A percentile compares a stretch with the other conserved stretches of the same genome.
These are phyloP conservation scores for Microdochium nivale DNA, from an alignment of 2,329 filamentous ascomycete species.

Conservation along the genomic window DNA sequence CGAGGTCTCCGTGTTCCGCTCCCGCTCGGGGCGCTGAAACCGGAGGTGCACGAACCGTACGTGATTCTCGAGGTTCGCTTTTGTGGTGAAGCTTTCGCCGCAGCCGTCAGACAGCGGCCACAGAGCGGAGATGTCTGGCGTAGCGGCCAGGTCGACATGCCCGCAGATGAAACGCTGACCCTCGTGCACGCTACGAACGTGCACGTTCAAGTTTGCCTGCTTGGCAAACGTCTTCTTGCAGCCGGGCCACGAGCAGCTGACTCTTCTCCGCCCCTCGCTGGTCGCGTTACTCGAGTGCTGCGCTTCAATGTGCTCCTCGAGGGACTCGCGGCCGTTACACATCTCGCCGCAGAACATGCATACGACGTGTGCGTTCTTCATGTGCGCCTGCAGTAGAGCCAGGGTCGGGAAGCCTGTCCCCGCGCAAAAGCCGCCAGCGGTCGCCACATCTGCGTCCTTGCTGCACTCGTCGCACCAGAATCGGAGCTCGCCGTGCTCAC, in stretches of 20 bases:
- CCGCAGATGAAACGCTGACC: constrained; percentile 75
- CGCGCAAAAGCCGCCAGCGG: constrained; percentile 26
- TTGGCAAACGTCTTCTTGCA: constrained; percentile 76
- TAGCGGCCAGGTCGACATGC: constrained; percentile 48
- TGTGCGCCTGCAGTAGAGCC: constrained; percentile 62
- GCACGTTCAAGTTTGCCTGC: constrained; percentile 72
- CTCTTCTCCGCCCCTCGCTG: constrained; percentile 55
- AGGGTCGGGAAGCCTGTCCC: constrained; percentile 63
- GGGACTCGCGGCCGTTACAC: constrained; percentile 56
- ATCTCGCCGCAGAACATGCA: constrained; percentile 68
- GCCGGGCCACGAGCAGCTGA: constrained; percentile 56
- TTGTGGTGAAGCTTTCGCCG: constrained; percentile 66
- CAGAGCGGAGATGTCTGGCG: constrained; percentile 46
- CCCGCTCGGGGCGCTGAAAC: constrained; percentile 30
- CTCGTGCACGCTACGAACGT: constrained; percentile 70
- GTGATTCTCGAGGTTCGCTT: constrained; percentile 74
- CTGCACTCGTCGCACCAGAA: constrained; percentile 73
- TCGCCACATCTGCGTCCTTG: constrained; percentile 23
- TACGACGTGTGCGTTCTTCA: constrained; percentile 62
- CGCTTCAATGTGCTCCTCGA: constrained; percentile 72
- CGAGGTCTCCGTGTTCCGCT: constrained; percentile 11
- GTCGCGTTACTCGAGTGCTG: constrained; percentile 54
- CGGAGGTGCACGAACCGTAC: constrained; percentile 74
- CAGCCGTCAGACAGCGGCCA: constrained; percentile 67
- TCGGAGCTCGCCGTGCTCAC: constrained; percentile 59